These are phyloP conservation scores for Candida neerlandica DNA, from an alignment of 1,139 yeast genomes.

Conservation along the genomic window DNA sequence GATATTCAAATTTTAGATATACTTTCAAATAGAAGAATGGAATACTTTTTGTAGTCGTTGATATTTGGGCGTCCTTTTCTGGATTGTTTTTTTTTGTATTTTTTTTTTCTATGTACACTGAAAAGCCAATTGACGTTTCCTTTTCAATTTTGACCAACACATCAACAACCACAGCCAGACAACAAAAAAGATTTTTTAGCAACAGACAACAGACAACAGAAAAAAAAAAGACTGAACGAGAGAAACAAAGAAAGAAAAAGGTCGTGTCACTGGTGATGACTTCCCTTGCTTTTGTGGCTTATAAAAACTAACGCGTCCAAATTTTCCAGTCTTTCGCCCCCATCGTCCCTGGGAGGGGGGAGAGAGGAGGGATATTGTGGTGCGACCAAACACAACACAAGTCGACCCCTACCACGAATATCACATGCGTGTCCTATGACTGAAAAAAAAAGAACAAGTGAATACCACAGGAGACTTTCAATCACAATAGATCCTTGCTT, in stretches of 20 bases:
- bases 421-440: no score
- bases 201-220: not conserved
- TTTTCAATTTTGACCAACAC: constrained; percentile 13
- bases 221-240: not conserved
- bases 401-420: no score
- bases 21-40: not conserved
- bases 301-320: no score
- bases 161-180: constrained; percentile 7
- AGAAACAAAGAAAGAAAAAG: not conserved
- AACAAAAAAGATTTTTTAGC: no score
- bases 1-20: not conserved
- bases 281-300: no score
- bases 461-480: no score
- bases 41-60: not conserved
- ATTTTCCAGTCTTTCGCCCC: no score
- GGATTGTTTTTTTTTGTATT: not conserved
- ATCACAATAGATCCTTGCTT: no score
- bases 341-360: no score
- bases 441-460: no score
- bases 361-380: no score
- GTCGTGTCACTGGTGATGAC: not conserved
- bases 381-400: no score
- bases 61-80: not conserved
- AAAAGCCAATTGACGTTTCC: not conserved
- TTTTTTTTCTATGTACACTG: not conserved